Evolutionary conservation across 164 flowering plant species (phyloP).

Genomic region (Vitis rupestris): DNA sequence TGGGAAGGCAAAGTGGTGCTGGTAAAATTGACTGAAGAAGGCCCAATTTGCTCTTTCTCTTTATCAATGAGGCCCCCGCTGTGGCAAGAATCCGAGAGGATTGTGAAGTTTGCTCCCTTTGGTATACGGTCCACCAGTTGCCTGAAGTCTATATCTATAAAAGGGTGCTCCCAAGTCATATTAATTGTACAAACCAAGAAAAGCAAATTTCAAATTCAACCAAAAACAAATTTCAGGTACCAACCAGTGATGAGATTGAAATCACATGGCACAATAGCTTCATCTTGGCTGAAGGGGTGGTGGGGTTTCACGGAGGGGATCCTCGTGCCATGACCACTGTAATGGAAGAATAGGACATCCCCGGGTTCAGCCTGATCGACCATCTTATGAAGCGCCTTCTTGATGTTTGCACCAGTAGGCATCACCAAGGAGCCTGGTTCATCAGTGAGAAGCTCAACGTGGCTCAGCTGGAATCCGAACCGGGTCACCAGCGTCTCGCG

Average conservation of each 20-base stretch:
- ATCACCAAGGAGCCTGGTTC: constrained; percentile 30
- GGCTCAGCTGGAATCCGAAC: constrained; percentile 47
- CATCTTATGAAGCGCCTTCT: constrained; percentile 44
- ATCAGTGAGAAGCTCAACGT: constrained; percentile 56
- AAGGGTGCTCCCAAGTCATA: neutral
- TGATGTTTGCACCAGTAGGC: constrained; percentile 78
- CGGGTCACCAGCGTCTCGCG: constrained; percentile 32
- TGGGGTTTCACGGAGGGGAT: constrained; percentile 37
- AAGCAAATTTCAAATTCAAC: neutral
- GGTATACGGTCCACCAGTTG: constrained; percentile 61
- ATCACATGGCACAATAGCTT: constrained; percentile 82
- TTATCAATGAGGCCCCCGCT: constrained; percentile 88
- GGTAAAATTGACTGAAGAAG: constrained; percentile 13
- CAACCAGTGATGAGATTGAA: constrained; percentile 81
- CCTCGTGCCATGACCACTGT: constrained; percentile 82
- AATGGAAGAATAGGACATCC: constrained; percentile 71
- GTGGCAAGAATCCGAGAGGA: constrained; percentile 82
- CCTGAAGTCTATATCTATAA: constrained; percentile 62
- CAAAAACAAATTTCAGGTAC: neutral
- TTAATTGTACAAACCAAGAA: neutral
- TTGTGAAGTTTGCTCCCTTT: constrained; percentile 63
- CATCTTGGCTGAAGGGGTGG: constrained; percentile 39
- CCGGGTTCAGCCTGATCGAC: constrained; percentile 50
- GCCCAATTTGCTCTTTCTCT: constrained; percentile 80
- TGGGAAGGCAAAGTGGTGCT: neutral